Evolutionary conservation across 2,329 filamentous ascomycete species (phyloP), one percentile per base, ranked within the genome.

Genomic region (Fusarium foetens): DNA sequence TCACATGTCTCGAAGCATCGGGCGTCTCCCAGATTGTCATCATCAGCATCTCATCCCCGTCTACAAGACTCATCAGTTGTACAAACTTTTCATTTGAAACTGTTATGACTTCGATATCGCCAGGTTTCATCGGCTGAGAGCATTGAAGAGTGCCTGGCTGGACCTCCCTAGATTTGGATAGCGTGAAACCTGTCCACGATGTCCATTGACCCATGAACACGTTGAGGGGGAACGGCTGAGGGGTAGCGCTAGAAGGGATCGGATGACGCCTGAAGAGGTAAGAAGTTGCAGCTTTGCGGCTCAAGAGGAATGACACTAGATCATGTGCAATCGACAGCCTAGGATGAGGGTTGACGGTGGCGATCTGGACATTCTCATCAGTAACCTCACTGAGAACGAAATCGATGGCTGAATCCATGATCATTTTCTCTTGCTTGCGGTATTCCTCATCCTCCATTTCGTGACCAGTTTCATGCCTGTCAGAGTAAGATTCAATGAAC

Each of bases 361-460:
- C 2, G 5, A 53, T 13, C 2, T 9, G 7, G 1, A 17, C 23
- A 4, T n/a, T 21, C 7, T 39, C 7, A 12, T 39, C 23, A n/a
- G 14, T 39, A 38, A 23, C 23, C 23, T 39, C 17, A 3, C 25
- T 16, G 13, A 10, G n/a, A 3, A 19, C 31, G 1, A 35, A 21
- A 21, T 25, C 12, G 6, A 35, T 11, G 12, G 12, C 29, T 21
- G 4, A 21, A 2, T 35, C 2, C 17, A 23, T 21, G 3, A 33
- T n/a, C 0, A 11, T 35, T 21, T 35, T 12, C 12, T 51, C 48
- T 3, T 51, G 29, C 8, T 25, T 25, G 11, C 29, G n/a, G 12
- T 8, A 21, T 25, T 25, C 4, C 8, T 19, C n/a, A 11, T 25
- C 6, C 12, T 25, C 19, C 8, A 7, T 14, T 19, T 35, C n/a